phyloP scores from a whole-genome alignment of 148 eudicot genomes.

The Rhododendron kiyosumense region DNA sequence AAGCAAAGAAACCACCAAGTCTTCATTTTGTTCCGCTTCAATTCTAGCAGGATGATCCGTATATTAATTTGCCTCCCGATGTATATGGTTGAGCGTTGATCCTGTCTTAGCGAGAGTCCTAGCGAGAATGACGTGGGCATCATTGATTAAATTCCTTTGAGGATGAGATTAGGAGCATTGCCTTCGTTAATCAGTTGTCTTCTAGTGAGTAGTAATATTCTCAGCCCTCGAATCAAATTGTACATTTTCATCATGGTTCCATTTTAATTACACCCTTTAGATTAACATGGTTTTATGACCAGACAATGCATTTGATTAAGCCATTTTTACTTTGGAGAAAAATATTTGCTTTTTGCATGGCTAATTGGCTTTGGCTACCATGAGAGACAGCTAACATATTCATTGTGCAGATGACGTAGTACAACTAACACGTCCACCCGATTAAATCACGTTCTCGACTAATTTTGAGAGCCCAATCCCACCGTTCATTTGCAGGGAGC shows the following conservation, averaged over 20 bases:
- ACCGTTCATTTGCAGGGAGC: too few species aligned
- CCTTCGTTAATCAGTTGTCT: neutral
- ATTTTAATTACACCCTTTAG: neutral
- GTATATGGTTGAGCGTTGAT: too few species aligned
- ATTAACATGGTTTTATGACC: neutral
- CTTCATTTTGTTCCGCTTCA: too few species aligned
- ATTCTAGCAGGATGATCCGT: too few species aligned
- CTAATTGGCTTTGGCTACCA: neutral
- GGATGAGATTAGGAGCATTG: too few species aligned
- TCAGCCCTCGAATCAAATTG: neutral
- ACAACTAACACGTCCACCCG: neutral
- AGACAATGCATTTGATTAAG: neutral
- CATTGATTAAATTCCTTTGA: too few species aligned
- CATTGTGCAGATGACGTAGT: neutral
- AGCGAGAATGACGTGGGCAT: too few species aligned
- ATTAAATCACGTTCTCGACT: neutral
- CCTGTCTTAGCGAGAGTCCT: too few species aligned
- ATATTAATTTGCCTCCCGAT: too few species aligned
- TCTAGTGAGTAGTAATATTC: neutral
- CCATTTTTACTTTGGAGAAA: neutral
- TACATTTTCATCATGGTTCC: neutral
- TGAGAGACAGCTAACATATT: neutral
- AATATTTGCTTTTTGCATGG: neutral
- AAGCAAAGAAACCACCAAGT: too few species aligned
- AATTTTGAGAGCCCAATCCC: neutral